Conservation (phyloP, 2,329 filamentous ascomycete species). For the Phaeoacremonium minimum region DNA sequence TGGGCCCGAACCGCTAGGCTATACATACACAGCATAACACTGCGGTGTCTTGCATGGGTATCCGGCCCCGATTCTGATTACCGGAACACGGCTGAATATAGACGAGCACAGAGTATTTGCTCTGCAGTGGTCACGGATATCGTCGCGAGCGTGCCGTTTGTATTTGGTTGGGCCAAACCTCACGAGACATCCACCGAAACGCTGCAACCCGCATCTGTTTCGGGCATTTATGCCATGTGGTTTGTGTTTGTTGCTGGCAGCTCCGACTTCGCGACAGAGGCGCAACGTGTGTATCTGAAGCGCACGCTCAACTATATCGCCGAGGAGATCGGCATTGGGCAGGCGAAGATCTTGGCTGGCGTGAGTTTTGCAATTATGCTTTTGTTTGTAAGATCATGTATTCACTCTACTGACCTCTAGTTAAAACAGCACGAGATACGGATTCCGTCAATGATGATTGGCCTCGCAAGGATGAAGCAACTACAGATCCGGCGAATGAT, state of each 20-base stretch:
- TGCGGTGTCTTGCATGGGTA: slow-evolving; percentile 10
- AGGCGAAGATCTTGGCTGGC: slow-evolving; percentile 8
- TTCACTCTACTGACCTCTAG: no score
- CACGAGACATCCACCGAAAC: background rate
- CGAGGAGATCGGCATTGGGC: slow-evolving; percentile 11
- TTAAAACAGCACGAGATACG: no score
- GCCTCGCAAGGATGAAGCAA: no score
- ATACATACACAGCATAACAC: slow-evolving; percentile 8
- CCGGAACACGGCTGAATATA: slow-evolving; percentile 5
- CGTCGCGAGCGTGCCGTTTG: slow-evolving; percentile 9
- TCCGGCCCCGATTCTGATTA: slow-evolving; percentile 6
- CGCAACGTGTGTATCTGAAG: slow-evolving; percentile 8
- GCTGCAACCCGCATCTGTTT: slow-evolving; percentile 6
- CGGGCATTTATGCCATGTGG: slow-evolving; percentile 10
- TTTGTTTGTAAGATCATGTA: no score
- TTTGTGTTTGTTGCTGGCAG: slow-evolving; percentile 10
- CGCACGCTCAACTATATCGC: slow-evolving; percentile 8
- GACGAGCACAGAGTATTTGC: slow-evolving; percentile 1
- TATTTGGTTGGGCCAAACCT: slow-evolving; percentile 5
- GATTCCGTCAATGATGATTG: no score
- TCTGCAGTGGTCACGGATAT: slow-evolving; percentile 4
- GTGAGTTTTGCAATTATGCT: slow-evolving; percentile 2
- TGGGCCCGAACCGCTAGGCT: slow-evolving; percentile 8
- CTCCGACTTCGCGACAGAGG: slow-evolving; percentile 8
- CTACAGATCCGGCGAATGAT: no score